These are phyloP conservation scores for Hymenochaete sp. DNA, from an alignment of 1,284 basidiomycete genomes.

Conservation along the genomic window DNA sequence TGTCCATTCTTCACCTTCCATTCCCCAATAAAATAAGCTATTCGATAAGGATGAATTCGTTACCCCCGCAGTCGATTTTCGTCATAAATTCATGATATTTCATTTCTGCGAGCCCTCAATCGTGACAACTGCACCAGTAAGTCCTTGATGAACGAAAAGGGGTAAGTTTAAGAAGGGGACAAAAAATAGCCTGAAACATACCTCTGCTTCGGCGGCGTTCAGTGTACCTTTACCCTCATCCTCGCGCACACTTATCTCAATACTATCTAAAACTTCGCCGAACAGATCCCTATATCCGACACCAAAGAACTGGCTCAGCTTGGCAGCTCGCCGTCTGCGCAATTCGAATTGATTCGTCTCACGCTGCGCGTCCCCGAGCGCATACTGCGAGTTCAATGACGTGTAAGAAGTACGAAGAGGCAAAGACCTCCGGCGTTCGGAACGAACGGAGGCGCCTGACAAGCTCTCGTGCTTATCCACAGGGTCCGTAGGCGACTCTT, in stretches of 20 bases:
- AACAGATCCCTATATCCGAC: conserved; percentile 72
- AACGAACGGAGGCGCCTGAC: conserved; percentile 20
- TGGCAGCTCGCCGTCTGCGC: conserved; percentile 64
- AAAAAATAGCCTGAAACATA: conserved; percentile 28
- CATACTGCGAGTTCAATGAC: conserved; percentile 47
- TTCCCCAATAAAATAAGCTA: too few species aligned
- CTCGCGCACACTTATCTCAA: conserved; percentile 65
- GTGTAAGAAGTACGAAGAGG: conserved; percentile 54
- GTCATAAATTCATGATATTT: conserved; percentile 11
- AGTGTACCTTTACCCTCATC: conserved; percentile 55
- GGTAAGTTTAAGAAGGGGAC: conserved; percentile 2
- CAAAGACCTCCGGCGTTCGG: conserved; percentile 61
- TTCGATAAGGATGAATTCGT: too few species aligned
- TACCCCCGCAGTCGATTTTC: conserved; percentile 3
- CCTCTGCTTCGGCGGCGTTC: conserved; percentile 59
- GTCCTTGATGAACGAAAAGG: conserved; percentile 1
- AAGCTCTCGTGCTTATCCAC: conserved; percentile 17
- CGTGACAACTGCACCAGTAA: conserved; percentile 12
- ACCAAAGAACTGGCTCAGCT: conserved; percentile 75
- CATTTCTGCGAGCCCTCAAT: conserved; percentile 16
- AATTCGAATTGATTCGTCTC: conserved; percentile 52
- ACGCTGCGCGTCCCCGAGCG: conserved; percentile 32
- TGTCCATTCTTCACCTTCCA: background rate
- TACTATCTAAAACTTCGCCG: conserved; percentile 64
- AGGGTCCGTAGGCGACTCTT: conserved; percentile 19